phyloP scores from a whole-genome alignment of 768 basidiomycete genomes.

The Solioccasus polychromus region DNA sequence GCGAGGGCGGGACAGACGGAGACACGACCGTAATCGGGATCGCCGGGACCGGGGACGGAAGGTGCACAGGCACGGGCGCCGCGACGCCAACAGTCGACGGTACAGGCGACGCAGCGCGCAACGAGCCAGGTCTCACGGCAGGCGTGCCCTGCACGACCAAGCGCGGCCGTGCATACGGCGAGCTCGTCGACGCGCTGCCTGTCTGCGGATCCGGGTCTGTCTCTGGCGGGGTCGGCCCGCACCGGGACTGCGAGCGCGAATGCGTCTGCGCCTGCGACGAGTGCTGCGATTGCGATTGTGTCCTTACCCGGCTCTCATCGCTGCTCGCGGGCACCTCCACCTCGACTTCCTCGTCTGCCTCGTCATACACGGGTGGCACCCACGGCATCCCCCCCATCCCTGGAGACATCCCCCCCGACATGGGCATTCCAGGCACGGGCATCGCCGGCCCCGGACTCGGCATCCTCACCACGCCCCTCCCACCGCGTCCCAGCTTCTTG shows the following conservation, averaged over 20 bases:
- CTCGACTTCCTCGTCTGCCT: constrained; percentile 1
- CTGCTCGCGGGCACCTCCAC: constrained; percentile 7
- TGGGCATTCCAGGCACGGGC: not conserved
- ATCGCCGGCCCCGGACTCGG: constrained; percentile 11
- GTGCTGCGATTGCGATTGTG: no score
- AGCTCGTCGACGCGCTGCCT: constrained; percentile 13
- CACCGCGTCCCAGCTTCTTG: no score
- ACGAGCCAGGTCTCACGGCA: not conserved
- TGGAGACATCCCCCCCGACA: no score
- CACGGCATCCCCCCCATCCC: no score
- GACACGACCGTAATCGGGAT: constrained; percentile 18
- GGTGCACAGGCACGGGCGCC: not conserved
- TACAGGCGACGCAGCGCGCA: constrained; percentile 5
- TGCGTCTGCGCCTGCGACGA: no score
- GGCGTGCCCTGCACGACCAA: not conserved
- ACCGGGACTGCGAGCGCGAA: constrained; percentile 14
- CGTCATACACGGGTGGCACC: constrained; percentile 8
- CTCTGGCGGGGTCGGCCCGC: constrained; percentile 12
- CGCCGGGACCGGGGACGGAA: not conserved
- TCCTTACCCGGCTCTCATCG: no score
- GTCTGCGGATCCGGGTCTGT: constrained; percentile 25
- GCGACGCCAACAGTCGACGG: not conserved
- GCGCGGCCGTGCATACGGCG: constrained; percentile 15
- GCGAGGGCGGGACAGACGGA: constrained; percentile 10
- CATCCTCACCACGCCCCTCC: no score